Evolutionary conservation across 192 early-diverging fungal genomes (phyloP).

Genomic region (Rhizophagus prolifer): DNA sequence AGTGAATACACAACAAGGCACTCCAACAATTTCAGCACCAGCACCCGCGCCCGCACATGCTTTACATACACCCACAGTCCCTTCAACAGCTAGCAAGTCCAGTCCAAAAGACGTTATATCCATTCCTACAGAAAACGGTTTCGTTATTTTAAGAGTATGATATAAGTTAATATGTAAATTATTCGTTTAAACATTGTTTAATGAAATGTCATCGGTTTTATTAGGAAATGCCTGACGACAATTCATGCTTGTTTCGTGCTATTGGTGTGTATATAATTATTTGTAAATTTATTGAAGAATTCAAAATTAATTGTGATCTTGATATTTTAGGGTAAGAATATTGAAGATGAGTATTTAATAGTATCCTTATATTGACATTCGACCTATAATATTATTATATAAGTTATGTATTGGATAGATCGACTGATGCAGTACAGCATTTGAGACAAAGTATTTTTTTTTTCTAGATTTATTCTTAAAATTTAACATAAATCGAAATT

Average conservation of each 20-base stretch:
- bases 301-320: background rate
- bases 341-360: background rate
- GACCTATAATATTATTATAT: background rate
- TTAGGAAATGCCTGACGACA: conserved; percentile 21
- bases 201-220: background rate
- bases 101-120: background rate
- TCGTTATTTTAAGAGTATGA: conserved; percentile 4
- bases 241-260: conserved; percentile 23
- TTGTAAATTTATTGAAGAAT: background rate
- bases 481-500: background rate
- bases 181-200: background rate
- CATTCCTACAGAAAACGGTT: background rate
- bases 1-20: background rate
- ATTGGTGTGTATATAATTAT: background rate
- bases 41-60: background rate
- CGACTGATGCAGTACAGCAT: background rate
- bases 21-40: background rate
- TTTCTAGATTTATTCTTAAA: background rate
- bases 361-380: background rate
- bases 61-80: background rate
- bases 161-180: too few relatives aligned
- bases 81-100: background rate
- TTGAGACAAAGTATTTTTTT: conserved; percentile 16
- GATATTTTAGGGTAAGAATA: background rate
- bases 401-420: background rate